Conservation (phyloP, 2,329 filamentous ascomycete species). For the Diaporthe capsici region DNA sequence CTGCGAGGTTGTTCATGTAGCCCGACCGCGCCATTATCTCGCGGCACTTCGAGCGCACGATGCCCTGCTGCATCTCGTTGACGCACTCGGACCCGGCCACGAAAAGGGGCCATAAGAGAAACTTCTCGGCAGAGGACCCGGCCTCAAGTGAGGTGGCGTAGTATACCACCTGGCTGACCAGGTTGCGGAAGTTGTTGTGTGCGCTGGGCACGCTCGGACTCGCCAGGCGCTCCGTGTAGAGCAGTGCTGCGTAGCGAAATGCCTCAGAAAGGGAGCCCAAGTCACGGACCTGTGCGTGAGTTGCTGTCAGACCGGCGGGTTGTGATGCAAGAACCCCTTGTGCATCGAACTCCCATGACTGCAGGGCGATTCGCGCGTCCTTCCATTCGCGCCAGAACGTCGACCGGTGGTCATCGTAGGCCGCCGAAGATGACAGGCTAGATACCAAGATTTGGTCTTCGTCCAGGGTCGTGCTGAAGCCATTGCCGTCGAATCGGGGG, state of each 20-base stretch:
- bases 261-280: constrained; percentile 88
- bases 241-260: constrained; percentile 88
- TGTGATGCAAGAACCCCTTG: constrained; percentile 65
- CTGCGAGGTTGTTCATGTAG: constrained; percentile 93
- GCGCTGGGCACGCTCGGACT: constrained; percentile 80
- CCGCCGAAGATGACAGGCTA: constrained; percentile 57
- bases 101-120: constrained; percentile 93
- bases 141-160: constrained; percentile 85
- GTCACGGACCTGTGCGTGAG: constrained; percentile 77
- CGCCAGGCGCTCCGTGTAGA: constrained; percentile 91
- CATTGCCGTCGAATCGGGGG: constrained; percentile 75
- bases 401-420: constrained; percentile 71
- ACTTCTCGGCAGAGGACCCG: constrained; percentile 83
- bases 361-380: constrained; percentile 80
- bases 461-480: constrained; percentile 70
- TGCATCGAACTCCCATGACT: constrained; percentile 84
- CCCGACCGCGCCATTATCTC: constrained; percentile 91
- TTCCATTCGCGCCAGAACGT: constrained; percentile 92
- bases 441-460: constrained; percentile 67
- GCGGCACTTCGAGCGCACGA: constrained; percentile 84
- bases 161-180: constrained; percentile 85
- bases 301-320: constrained; percentile 54
- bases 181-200: constrained; percentile 83
- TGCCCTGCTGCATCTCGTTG: constrained; percentile 81
- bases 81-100: constrained; percentile 92